These are phyloP conservation scores for Megacollybia marginata DNA, from an alignment of 768 basidiomycete species.

Conservation along the genomic window DNA sequence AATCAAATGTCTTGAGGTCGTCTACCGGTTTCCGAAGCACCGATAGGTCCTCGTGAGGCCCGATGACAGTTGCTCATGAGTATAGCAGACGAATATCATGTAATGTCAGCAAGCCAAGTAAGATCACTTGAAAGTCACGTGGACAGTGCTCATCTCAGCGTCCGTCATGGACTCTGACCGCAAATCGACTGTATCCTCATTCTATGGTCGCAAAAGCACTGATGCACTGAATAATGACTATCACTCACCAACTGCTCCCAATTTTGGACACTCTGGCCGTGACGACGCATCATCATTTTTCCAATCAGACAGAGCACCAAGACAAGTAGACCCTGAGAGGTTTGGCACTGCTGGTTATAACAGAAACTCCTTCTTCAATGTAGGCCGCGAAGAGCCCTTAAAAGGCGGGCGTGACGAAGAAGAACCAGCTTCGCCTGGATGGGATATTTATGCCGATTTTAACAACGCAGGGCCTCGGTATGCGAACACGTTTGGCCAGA, in stretches of 20 bases:
- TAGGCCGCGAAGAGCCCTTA: conserved; percentile 68
- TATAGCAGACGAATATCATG: no score
- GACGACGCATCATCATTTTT: conserved; percentile 73
- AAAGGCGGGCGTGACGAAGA: conserved; percentile 76
- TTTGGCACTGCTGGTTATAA: conserved; percentile 64
- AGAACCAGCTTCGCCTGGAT: conserved; percentile 35
- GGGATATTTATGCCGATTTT: conserved; percentile 87
- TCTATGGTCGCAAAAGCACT: conserved; percentile 56
- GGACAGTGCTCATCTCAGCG: not conserved
- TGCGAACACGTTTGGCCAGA: conserved; percentile 50
- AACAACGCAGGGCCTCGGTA: conserved; percentile 81
- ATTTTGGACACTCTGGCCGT: conserved; percentile 31
- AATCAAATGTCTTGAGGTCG: no score
- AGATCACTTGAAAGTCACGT: no score
- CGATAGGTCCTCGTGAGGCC: no score
- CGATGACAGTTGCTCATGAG: no score
- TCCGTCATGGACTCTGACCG: conserved; percentile 64
- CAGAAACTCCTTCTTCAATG: conserved; percentile 55
- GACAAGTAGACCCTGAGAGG: conserved; percentile 27
- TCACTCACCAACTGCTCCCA: conserved; percentile 23
- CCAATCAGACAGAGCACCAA: conserved; percentile 37
- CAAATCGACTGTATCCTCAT: conserved; percentile 76
- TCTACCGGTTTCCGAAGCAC: no score
- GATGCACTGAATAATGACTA: conserved; percentile 56
- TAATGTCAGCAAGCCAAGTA: no score